phyloP scores from a whole-genome alignment of 768 basidiomycete species.

The Naematelia encephala region DNA sequence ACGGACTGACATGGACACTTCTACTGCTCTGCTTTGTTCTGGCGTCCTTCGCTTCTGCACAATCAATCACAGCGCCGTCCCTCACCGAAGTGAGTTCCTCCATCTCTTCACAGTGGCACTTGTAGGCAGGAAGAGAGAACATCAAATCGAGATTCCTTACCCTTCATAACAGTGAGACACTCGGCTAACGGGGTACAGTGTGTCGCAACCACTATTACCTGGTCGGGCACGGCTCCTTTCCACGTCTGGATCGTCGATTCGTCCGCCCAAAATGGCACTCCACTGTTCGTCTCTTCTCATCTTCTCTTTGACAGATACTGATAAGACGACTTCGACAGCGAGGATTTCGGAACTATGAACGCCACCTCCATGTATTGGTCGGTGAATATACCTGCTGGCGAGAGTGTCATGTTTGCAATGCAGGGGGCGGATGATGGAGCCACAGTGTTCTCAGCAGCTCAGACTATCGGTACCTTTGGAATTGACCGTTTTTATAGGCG shows the following conservation, averaged over 20 bases:
- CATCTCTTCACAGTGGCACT: too few relatives aligned
- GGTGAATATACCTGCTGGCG: slow-evolving; percentile 4
- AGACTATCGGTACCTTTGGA: slow-evolving; percentile 1
- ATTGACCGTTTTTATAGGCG: neutral
- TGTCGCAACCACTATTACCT: neutral
- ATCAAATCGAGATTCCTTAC: too few relatives aligned
- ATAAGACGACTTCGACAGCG: neutral
- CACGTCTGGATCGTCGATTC: slow-evolving; percentile 6
- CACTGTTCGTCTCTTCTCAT: neutral
- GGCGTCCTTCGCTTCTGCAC: neutral
- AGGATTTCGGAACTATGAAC: slow-evolving; percentile 5
- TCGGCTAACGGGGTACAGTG: neutral
- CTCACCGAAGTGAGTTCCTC: slow-evolving; percentile 2
- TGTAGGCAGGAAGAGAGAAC: too few relatives aligned
- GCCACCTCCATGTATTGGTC: slow-evolving; percentile 4
- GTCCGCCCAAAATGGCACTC: neutral
- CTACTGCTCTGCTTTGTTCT: neutral
- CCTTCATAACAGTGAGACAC: too few relatives aligned
- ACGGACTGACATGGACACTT: neutral
- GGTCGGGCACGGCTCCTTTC: slow-evolving; percentile 2
- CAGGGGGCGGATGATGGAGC: neutral
- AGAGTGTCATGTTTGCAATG: slow-evolving; percentile 5
- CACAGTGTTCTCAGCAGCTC: neutral
- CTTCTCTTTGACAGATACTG: neutral
- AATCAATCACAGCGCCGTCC: neutral